A percentile compares a stretch with the other conserved stretches of the same genome.
Conservation (phyloP, 306 rosid genomes). For the Rosa multiflora region DNA sequence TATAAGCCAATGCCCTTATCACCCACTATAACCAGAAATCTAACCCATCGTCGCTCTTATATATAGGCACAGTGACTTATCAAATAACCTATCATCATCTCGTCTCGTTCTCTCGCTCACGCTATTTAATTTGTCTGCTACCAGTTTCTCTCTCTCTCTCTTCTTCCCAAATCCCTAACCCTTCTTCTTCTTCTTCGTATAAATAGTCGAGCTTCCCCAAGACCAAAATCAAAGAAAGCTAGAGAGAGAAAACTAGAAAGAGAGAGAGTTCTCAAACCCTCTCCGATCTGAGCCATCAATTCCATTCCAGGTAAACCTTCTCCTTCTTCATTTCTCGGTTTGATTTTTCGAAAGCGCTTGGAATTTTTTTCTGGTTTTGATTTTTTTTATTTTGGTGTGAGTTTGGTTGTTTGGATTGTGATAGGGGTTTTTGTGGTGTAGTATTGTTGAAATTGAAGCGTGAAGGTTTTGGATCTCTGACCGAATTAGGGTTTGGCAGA, state of each 20-base stretch:
- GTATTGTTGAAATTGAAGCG: conserved; percentile 60
- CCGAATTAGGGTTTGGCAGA: conserved; percentile 26
- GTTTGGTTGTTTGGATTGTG: conserved; percentile 19
- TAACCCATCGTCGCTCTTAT: not conserved
- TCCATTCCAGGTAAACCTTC: conserved; percentile 37
- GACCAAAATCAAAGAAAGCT: conserved; percentile 8
- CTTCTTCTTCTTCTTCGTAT: conserved; percentile 37
- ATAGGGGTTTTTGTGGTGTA: conserved; percentile 33
- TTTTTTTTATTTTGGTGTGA: not conserved
- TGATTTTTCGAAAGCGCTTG: conserved; percentile 14
- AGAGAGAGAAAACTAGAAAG: conserved; percentile 53
- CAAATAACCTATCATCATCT: conserved; percentile 12
- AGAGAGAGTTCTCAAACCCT: conserved; percentile 39
- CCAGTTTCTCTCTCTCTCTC: conserved; percentile 40
- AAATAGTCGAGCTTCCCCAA: conserved; percentile 59
- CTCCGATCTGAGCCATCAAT: conserved; percentile 69
- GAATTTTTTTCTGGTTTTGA: not conserved
- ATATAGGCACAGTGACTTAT: accelerated
- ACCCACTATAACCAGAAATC: not conserved
- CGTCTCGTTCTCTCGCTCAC: conserved; percentile 49
- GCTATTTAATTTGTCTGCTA: conserved; percentile 81
- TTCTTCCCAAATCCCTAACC: conserved; percentile 85
- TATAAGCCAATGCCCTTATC: not conserved
- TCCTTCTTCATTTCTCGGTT: conserved; percentile 20
- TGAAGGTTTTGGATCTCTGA: conserved; percentile 46